Evolutionary conservation across 2,329 filamentous ascomycete species (phyloP).

Genomic region (Cercospora sp.): DNA sequence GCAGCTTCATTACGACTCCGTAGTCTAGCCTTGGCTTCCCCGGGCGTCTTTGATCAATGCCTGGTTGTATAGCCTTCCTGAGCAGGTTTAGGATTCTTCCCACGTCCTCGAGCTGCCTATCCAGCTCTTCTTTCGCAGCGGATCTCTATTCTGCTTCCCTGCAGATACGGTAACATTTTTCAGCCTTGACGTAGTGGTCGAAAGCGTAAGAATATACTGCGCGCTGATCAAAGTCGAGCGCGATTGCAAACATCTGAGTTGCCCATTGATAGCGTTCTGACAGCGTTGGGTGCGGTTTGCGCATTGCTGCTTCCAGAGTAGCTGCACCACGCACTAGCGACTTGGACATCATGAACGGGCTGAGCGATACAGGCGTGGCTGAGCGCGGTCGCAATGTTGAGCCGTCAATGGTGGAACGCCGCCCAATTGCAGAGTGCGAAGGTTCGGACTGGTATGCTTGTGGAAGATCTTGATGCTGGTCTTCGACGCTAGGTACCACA

Average conservation of each 20-base stretch:
- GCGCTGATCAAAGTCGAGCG: neutral
- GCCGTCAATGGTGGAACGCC: neutral
- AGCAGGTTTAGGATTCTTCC: neutral
- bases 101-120: neutral
- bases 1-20: neutral
- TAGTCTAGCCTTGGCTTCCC: conserved; percentile 6
- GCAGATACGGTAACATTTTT: neutral
- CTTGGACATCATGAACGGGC: neutral
- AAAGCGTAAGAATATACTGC: conserved; percentile 5
- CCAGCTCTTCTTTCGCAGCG: neutral
- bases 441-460: neutral
- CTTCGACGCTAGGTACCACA: neutral
- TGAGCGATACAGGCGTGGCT: neutral
- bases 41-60: conserved; percentile 1
- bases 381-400: neutral
- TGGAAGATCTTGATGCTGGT: neutral
- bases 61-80: neutral
- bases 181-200: neutral
- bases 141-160: neutral
- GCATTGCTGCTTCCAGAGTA: neutral
- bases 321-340: neutral
- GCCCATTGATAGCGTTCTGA: conserved; percentile 3
- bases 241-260: neutral
- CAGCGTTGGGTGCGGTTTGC: neutral
- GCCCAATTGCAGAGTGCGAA: neutral